A percentile compares a stretch with the other conserved stretches of the same genome.
Conservation (phyloP, 148 eudicot genomes). For the Rhododendron williamsianum region DNA sequence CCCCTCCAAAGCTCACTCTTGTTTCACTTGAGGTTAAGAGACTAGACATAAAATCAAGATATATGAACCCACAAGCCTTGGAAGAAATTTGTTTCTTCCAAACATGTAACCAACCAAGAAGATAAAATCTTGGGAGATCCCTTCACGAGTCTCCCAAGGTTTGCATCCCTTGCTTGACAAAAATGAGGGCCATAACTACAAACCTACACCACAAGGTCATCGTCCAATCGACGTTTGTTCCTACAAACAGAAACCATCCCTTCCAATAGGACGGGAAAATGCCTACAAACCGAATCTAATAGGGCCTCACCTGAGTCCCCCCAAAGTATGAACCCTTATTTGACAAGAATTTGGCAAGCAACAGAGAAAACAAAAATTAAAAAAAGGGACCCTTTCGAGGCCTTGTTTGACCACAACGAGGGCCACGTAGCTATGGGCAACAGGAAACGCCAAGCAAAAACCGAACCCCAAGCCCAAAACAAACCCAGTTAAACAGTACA, state of each 20-base stretch:
- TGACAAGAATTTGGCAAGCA: not conserved
- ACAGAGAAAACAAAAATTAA: too few relatives aligned
- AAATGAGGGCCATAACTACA: not conserved
- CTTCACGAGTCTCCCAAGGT: not conserved
- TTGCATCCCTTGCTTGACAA: not conserved
- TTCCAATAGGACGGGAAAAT: not conserved
- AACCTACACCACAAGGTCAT: not conserved
- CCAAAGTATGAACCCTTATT: not conserved
- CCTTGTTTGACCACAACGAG: not conserved
- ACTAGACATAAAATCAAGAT: not conserved
- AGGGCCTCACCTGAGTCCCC: not conserved
- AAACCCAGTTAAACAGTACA: not conserved
- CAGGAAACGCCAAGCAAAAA: not conserved
- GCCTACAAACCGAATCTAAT: not conserved
- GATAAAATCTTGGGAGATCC: not conserved
- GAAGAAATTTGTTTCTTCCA: not conserved
- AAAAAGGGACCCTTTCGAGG: not conserved
- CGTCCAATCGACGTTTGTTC: not conserved
- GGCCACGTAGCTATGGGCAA: not conserved
- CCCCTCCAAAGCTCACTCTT: not conserved
- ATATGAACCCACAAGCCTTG: not conserved
- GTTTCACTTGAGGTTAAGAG: not conserved
- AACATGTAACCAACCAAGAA: not conserved
- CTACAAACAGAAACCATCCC: too few relatives aligned
- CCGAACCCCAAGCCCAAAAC: not conserved